Percentiles rank a stretch among this genome's conserved stretches.
These are phyloP conservation scores for Xylaria grammica DNA, from an alignment of 495 filamentous ascomycete genomes.

Conservation along the genomic window DNA sequence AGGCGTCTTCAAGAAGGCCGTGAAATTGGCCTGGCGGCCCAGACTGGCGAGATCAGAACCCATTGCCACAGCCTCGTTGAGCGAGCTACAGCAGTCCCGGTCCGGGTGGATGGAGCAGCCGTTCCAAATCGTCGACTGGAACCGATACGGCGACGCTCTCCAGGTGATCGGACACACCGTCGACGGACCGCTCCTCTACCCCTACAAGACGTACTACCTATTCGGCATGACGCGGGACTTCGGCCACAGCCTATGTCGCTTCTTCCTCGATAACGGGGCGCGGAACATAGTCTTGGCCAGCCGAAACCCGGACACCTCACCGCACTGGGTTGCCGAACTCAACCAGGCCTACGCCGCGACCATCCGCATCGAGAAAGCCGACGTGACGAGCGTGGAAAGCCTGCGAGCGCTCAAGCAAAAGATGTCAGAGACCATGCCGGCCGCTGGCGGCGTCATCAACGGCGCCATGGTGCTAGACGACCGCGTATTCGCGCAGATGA, in stretches of 20 bases:
- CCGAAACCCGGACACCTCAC: constrained; percentile 56
- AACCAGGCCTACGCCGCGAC: constrained; percentile 32
- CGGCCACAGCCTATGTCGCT: constrained; percentile 62
- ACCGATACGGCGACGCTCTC: constrained; percentile 33
- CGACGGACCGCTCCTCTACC: constrained; percentile 32
- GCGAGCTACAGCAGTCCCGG: constrained; percentile 30
- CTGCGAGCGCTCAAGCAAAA: constrained; percentile 38
- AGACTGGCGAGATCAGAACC: neutral
- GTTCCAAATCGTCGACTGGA: constrained; percentile 48
- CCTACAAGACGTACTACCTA: constrained; percentile 60
- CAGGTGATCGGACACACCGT: constrained; percentile 27
- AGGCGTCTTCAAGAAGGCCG: constrained; percentile 31
- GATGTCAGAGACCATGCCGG: constrained; percentile 35
- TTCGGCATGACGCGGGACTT: constrained; percentile 63
- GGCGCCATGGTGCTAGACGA: constrained; percentile 63
- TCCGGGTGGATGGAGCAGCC: neutral
- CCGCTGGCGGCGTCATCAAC: constrained; percentile 55
- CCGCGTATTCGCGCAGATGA: constrained; percentile 53
- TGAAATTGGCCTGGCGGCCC: constrained; percentile 24
- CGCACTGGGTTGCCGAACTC: constrained; percentile 52
- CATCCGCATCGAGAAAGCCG: constrained; percentile 41
- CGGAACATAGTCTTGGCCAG: constrained; percentile 60
- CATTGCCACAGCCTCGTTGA: neutral
- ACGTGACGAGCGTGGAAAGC: constrained; percentile 38
- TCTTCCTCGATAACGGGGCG: constrained; percentile 62